Base-by-base conservation (phyloP, 805 yeast species). In the Hanseniaspora taiwanica region DNA sequence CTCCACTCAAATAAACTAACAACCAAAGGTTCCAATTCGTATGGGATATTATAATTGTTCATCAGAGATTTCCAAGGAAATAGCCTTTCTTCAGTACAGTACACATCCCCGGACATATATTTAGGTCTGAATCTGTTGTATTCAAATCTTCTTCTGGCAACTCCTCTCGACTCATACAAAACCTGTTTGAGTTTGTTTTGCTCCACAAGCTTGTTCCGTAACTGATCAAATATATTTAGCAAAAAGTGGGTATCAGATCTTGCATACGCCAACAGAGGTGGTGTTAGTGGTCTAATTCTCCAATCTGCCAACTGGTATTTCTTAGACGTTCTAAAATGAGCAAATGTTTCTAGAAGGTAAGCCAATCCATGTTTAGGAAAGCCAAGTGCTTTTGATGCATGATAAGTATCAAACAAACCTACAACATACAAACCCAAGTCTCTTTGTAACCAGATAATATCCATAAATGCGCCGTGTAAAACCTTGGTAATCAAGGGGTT, bases 291-390 rank as follows among this genome's bases (percentile, higher is more conserved):
- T 48, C 98, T 70, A 6, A 79, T 62, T 55, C 98, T 73, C 98
- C 98, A 91, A 59, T 91, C 98, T 1, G 97, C 94, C 45, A 87
- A 63, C 61, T 91, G 99, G 61, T 87, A 91, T 61, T 87, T 82
- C 53, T 91, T 91, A 12, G 95, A 82, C 0, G 98, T 86, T 47
- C 75, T 76, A 59, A 91, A 91, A 35, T 74, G 68, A 3, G 91
- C 94, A 58, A 69, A 84, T 20, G 69, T 69, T 52, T 89, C 94
- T 40, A 91, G 66, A 37, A 91, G 64, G 55, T 74, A 84, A 0
- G 96, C 95, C 40, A 91, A 68, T 37, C 96, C 79, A 52, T 80
- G 79, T 51, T 77, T 79, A 5, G 93, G 85, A 43, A 86, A 71
- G 0, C 82, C 82, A n/a, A 91, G 63, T 13, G 72, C 74, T 45